phyloP scores from a whole-genome alignment of 2,329 filamentous ascomycete genomes.

The Trichoderma pleuroti region DNA sequence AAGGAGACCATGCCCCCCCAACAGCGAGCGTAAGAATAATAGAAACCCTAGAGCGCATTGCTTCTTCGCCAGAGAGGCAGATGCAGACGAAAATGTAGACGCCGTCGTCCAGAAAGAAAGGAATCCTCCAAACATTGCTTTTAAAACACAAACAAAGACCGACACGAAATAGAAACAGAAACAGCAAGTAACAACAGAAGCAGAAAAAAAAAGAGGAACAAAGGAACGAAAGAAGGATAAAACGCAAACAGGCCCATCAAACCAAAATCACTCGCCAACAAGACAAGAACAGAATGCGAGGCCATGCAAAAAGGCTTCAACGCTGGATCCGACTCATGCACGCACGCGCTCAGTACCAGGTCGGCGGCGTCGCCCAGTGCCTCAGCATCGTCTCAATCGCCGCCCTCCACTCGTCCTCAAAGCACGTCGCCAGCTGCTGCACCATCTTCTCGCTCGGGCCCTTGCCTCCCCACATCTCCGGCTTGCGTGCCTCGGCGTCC shows the following conservation, averaged over 20 bases:
- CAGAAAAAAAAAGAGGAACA: not conserved
- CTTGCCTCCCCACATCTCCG: conserved; percentile 66
- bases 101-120: not conserved
- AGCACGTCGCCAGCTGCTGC: conserved; percentile 57
- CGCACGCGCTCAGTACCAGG: conserved; percentile 41
- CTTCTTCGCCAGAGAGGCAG: not conserved
- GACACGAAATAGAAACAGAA: not conserved
- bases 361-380: conserved; percentile 63
- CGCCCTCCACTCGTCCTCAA: conserved; percentile 63
- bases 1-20: not conserved
- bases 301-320: not conserved
- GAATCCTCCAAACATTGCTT: not conserved
- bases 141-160: not conserved
- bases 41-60: not conserved
- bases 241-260: not conserved
- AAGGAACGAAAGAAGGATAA: not conserved
- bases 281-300: not conserved
- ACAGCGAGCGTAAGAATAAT: not conserved
- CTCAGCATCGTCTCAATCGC: conserved; percentile 64
- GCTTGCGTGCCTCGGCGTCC: conserved; percentile 55
- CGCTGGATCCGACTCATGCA: not conserved
- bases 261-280: not conserved
- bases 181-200: not conserved
- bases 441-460: conserved; percentile 54
- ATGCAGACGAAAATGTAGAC: not conserved